Conservation (phyloP, 2,329 filamentous ascomycete genomes). For the Apiospora rasikravindrae region DNA sequence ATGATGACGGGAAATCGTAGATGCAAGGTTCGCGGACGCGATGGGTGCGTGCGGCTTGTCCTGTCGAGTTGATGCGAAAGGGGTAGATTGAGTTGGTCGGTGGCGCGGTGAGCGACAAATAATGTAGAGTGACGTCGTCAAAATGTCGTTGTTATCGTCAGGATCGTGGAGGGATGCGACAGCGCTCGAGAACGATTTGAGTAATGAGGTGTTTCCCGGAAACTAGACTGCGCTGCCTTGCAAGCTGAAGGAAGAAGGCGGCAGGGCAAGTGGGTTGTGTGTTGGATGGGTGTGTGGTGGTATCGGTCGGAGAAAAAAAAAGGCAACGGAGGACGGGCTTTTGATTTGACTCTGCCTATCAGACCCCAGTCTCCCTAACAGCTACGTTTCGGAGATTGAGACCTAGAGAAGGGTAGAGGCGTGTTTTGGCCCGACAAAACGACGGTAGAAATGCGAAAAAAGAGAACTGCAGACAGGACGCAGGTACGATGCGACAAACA, state of each 20-base stretch:
- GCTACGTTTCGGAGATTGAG: conserved; percentile 17
- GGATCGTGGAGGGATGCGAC: conserved; percentile 9
- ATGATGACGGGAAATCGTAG: conserved; percentile 8
- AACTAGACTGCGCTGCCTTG: conserved; percentile 14
- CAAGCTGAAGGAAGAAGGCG: conserved; percentile 17
- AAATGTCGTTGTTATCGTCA: conserved; percentile 17
- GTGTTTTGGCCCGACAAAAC: conserved; percentile 4
- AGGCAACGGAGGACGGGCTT: conserved; percentile 16
- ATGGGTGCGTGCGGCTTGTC: conserved; percentile 14
- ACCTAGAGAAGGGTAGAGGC: conserved; percentile 5
- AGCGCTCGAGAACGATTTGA: conserved; percentile 10
- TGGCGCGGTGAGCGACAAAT: conserved; percentile 11
- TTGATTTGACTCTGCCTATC: conserved; percentile 16
- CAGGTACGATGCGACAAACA: conserved; percentile 10
- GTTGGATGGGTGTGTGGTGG: conserved; percentile 16
- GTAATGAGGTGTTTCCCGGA: conserved; percentile 12
- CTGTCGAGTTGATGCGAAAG: conserved; percentile 5
- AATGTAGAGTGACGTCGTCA: conserved; percentile 2
- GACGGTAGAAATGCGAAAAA: background rate
- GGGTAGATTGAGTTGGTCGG: background rate
- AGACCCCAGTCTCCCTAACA: conserved; percentile 17
- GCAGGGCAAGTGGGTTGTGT: conserved; percentile 16
- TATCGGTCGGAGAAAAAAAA: conserved; percentile 18
- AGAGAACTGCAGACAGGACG: background rate
- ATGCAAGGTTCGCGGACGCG: conserved; percentile 13